Evolutionary conservation across 1,284 basidiomycete genomes (phyloP), one percentile per base, ranked within the genome.

Genomic region (Cryptococcus sp.): DNA sequence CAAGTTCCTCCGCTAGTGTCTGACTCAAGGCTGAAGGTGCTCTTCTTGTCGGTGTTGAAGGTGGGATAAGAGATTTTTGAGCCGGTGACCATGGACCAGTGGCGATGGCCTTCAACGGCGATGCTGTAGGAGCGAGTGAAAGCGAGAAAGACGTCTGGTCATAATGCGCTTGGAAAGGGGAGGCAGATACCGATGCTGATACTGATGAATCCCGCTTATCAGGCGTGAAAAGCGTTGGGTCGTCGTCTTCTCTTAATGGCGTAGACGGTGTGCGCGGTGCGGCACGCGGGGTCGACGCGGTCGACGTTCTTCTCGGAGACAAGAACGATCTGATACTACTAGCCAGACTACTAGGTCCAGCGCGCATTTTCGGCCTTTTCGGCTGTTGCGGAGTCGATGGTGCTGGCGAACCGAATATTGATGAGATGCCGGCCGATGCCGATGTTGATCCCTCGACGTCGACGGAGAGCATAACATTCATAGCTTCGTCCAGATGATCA

Each of bases 401-500:
- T n/a, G n/a, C n/a, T n/a, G n/a, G 51, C 23, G 40, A 34, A 19
- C 52, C 44, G 26, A 54, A 54, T n/a, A 54, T 23, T 8, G 43
- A 22, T 23, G 51, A 44, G 51, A 34, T 34, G 13, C 29, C 29
- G 29, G 26, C 4, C 26, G 29, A 34, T 13, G 29, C 29, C 29
- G 29, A 34, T 5, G 29, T 34, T 34, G 29, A 34, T 13, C 29
- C 29, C 13, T 13, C 29, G 29, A 34, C 8, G 29, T 64, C 62
- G 26, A 87, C 76, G 59, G 90, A 88, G 53, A 91, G 78, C 39
- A 83, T 83, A 46, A 90, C 80, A 47, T 82, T 88, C 64, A 98
- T 81, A 1, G 93, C 94, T 69, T 97, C 95, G 19, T 87, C 90
- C 34, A 97, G 79, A 71, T 95, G 94, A 77, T 97, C 94, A 1